A percentile compares a stretch with the other conserved stretches of the same genome.
phyloP scores from a whole-genome alignment of 495 filamentous ascomycete genomes.

The Aspergillus affinis region DNA sequence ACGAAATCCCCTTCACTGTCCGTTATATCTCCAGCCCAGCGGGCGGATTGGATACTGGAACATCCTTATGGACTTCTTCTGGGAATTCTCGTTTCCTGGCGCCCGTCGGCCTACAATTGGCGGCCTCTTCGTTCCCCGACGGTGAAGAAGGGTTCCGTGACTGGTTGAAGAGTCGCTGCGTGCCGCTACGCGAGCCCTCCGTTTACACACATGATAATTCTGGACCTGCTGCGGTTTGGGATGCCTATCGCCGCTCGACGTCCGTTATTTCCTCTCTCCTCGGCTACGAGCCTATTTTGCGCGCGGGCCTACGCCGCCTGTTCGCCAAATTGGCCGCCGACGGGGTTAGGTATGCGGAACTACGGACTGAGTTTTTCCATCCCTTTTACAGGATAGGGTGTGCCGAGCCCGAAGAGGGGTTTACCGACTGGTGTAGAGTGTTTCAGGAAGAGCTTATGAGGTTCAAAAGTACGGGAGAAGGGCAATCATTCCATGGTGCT shows the following conservation, averaged over 20 bases:
- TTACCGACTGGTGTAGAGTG: conserved; percentile 63
- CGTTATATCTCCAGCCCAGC: conserved; percentile 40
- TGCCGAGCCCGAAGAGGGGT: conserved; percentile 60
- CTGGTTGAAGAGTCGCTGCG: conserved; percentile 76
- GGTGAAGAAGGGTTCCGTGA: conserved; percentile 65
- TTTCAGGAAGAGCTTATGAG: conserved; percentile 75
- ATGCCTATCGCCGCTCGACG: conserved; percentile 72
- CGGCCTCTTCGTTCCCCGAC: conserved; percentile 71
- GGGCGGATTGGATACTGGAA: conserved; percentile 21
- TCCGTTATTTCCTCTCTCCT: conserved; percentile 67
- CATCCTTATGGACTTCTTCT: conserved; percentile 57
- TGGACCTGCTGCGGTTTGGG: conserved; percentile 78
- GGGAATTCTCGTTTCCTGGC: conserved; percentile 53
- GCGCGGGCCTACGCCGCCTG: conserved; percentile 66
- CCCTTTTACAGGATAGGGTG: conserved; percentile 58
- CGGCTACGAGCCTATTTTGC: conserved; percentile 90
- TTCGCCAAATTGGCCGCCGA: conserved; percentile 69
- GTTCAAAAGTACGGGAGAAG: conserved; percentile 71
- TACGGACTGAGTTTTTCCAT: conserved; percentile 58
- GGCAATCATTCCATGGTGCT: conserved; percentile 76
- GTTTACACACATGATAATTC: conserved; percentile 65
- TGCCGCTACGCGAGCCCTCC: conserved; percentile 67
- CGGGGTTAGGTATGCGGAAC: conserved; percentile 79
- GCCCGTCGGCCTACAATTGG: conserved; percentile 58
- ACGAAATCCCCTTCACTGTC: conserved; percentile 50